Percentiles rank a stretch among this genome's conserved stretches.
Evolutionary conservation across 345 rosid genomes (phyloP).

Genomic region (Bruguiera gymnorhiza): DNA sequence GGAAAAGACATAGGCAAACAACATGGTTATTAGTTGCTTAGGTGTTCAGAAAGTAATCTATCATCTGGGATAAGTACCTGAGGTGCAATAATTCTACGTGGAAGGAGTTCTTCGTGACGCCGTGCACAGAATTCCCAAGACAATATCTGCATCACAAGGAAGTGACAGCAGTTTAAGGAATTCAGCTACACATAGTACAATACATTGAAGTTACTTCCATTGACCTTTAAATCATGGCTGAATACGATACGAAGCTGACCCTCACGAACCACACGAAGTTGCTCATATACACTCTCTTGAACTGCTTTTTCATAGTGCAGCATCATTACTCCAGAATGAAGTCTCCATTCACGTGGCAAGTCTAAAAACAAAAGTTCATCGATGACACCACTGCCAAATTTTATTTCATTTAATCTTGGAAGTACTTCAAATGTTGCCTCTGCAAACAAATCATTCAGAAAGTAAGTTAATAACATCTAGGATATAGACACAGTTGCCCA

Average conservation of each 20-base stretch:
- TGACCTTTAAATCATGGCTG: slow-evolving; percentile 86
- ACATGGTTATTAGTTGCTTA: too few species aligned
- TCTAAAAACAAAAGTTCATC: slow-evolving; percentile 93
- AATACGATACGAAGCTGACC: slow-evolving; percentile 91
- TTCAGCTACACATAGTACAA: slow-evolving; percentile 5
- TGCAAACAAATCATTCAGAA: slow-evolving; percentile 25
- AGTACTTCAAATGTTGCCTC: slow-evolving; percentile 97
- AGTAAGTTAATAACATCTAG: neutral
- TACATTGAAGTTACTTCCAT: slow-evolving; percentile 9
- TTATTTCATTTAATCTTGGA: slow-evolving; percentile 92
- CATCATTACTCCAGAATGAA: slow-evolving; percentile 70
- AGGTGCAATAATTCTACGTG: slow-evolving; percentile 90
- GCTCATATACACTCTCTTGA: slow-evolving; percentile 95
- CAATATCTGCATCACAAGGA: slow-evolving; percentile 50
- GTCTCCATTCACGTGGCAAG: slow-evolving; percentile 78
- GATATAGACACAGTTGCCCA: too few species aligned
- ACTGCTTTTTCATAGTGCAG: slow-evolving; percentile 90
- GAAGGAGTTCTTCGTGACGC: slow-evolving; percentile 91
- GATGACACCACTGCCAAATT: slow-evolving; percentile 90
- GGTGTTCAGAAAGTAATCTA: neutral
- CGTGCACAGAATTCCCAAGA: slow-evolving; percentile 98
- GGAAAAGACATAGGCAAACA: neutral
- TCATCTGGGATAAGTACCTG: slow-evolving; percentile 46
- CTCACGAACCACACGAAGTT: slow-evolving; percentile 96
- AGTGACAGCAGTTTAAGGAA: neutral